A percentile compares a stretch with the other conserved stretches of the same genome.
Conservation (phyloP, 139 green algal species). For the Eudorina sp. region DNA sequence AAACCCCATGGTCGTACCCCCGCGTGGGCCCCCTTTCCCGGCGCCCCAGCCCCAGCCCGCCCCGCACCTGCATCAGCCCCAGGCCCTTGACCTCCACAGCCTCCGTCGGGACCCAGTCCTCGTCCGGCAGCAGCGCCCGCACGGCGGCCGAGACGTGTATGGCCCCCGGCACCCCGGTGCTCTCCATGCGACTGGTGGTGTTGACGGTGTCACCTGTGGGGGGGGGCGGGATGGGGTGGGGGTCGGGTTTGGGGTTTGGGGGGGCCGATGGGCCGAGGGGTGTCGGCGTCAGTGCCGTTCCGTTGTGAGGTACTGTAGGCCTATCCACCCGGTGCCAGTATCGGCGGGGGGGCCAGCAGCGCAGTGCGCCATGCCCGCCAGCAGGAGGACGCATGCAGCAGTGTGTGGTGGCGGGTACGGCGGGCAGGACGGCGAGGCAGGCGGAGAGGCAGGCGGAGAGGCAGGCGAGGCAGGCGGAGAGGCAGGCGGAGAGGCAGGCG, state of each 20-base stretch:
- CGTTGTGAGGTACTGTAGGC: too few relatives aligned
- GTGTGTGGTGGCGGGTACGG: too few relatives aligned
- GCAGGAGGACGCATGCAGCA: too few relatives aligned
- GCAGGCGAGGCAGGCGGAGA: too few relatives aligned
- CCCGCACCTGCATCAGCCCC: constrained; percentile 10
- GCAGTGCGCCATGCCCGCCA: too few relatives aligned
- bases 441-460: too few relatives aligned
- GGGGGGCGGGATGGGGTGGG: not conserved
- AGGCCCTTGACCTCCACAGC: constrained; percentile 35
- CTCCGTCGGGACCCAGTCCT: not conserved
- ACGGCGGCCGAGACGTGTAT: constrained; percentile 39
- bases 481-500: too few relatives aligned
- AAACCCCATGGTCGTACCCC: too few relatives aligned
- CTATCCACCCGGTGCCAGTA: not conserved
- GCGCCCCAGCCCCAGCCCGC: not conserved
- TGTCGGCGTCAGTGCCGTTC: too few relatives aligned
- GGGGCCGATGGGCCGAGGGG: too few relatives aligned
- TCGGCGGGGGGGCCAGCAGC: not conserved
- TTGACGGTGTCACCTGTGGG: constrained; percentile 51
- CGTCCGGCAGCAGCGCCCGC: not conserved
- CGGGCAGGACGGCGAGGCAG: too few relatives aligned
- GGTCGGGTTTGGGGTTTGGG: not conserved
- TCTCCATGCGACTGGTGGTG: constrained; percentile 47
- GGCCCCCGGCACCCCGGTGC: constrained; percentile 12
- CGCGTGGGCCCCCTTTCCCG: too few relatives aligned